Conservation (phyloP, 2,329 filamentous ascomycete genomes). For the Fusarium sulawesiense region DNA sequence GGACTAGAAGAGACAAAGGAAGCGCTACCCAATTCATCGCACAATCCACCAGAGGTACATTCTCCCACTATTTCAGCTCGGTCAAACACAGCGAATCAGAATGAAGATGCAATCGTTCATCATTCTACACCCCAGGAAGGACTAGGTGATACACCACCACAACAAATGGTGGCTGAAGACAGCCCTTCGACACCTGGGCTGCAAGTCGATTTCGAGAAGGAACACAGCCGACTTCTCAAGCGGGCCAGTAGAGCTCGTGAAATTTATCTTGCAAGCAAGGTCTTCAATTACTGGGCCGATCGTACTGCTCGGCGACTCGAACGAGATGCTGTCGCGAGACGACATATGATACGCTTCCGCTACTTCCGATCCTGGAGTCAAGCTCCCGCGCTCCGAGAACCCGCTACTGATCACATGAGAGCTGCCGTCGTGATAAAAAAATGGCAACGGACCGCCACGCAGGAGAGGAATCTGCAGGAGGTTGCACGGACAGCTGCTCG, state of each 20-base stretch:
- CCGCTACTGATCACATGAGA: conserved; percentile 48
- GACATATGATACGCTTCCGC: conserved; percentile 73
- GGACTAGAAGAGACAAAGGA: conserved; percentile 4
- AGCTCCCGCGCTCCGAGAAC: conserved; percentile 47
- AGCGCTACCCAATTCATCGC: neutral
- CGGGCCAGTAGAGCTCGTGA: conserved; percentile 73
- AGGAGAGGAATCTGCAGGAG: conserved; percentile 46
- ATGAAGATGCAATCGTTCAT: conserved; percentile 18
- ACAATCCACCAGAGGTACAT: neutral
- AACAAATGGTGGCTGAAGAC: conserved; percentile 9
- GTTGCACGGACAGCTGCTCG: conserved; percentile 42
- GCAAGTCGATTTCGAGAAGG: conserved; percentile 20
- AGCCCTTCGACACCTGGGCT: conserved; percentile 16
- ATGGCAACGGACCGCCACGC: conserved; percentile 47
- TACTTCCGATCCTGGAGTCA: conserved; percentile 54
- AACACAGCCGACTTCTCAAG: conserved; percentile 48
- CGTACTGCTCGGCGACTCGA: conserved; percentile 72
- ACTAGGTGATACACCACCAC: neutral
- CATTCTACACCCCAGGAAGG: conserved; percentile 14
- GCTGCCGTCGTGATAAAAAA: conserved; percentile 49
- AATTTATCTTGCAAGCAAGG: conserved; percentile 65
- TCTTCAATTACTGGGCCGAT: conserved; percentile 69
- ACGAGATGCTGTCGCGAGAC: conserved; percentile 74
- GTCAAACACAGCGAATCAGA: neutral
- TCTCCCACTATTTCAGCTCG: conserved; percentile 5